phyloP scores from a whole-genome alignment of 1,139 yeast genomes.

The Dujonia santamariae region DNA sequence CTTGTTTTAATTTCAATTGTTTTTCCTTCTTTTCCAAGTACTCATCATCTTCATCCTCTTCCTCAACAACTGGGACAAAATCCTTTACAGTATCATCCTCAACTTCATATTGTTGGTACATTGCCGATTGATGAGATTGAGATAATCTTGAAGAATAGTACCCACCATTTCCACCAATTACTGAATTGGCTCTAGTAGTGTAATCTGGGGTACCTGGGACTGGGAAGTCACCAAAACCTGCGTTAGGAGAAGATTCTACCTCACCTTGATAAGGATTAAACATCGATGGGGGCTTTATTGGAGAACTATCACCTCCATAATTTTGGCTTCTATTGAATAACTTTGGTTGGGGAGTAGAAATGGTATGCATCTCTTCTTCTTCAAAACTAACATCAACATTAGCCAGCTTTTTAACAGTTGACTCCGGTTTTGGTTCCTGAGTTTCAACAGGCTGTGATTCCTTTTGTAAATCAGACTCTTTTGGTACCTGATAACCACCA shows the following conservation, averaged over 20 bases:
- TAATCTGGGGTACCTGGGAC: conserved; percentile 48
- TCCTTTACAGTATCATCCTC: conserved; percentile 46
- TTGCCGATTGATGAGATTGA: conserved; percentile 44
- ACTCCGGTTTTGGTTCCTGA: not conserved
- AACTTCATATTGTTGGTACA: conserved; percentile 48
- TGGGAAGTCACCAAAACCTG: conserved; percentile 39
- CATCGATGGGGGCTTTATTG: conserved; percentile 15
- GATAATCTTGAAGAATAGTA: conserved; percentile 39
- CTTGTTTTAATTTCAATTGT: conserved; percentile 12
- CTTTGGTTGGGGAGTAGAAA: conserved; percentile 2
- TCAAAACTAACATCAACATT: conserved; percentile 34
- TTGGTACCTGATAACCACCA: conserved; percentile 24
- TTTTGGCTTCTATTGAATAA: not conserved
- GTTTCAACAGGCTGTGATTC: not conserved
- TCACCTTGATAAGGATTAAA: conserved; percentile 26
- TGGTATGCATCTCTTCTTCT: conserved; percentile 8
- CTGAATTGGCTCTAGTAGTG: conserved; percentile 47
- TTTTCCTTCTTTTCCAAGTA: conserved; percentile 10
- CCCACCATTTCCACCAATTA: conserved; percentile 30
- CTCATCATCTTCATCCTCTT: conserved; percentile 41
- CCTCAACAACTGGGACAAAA: conserved; percentile 44
- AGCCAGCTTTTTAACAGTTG: conserved; percentile 1
- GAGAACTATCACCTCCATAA: not conserved
- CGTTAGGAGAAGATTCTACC: conserved; percentile 19
- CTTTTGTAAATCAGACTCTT: not conserved